Conservation (phyloP, 78 protist genomes). For the Dictyostelium intermedium region DNA sequence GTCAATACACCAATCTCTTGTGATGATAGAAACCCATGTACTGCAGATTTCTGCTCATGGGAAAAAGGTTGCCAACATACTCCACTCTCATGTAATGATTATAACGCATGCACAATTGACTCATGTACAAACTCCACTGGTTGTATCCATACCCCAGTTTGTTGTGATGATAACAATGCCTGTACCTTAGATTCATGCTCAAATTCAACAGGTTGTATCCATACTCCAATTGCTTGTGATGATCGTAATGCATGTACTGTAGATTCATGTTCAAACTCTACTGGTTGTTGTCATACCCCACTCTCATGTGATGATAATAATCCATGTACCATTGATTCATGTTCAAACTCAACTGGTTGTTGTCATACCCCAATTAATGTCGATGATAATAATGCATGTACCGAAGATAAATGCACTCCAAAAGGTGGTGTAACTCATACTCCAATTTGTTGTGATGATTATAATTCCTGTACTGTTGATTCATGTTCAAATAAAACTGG, state of each 20-base stretch:
- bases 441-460: too few species aligned
- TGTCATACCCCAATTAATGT: too few species aligned
- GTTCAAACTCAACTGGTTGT: too few species aligned
- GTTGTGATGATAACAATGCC: not conserved
- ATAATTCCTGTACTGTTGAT: too few species aligned
- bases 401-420: not conserved
- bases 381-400: not conserved
- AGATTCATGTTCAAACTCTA: constrained; percentile 38
- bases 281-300: constrained; percentile 22
- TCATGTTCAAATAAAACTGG: too few species aligned
- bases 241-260: constrained; percentile 11
- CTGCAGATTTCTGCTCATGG: constrained; percentile 11
- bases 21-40: constrained; percentile 36
- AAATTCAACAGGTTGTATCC: not conserved
- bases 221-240: not conserved
- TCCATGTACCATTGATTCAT: too few species aligned
- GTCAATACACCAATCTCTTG: not conserved
- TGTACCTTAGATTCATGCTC: constrained; percentile 10
- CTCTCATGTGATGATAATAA: too few species aligned
- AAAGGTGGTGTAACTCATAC: not conserved
- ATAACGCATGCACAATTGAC: constrained; percentile 9
- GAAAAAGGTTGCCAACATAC: not conserved
- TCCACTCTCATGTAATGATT: constrained; percentile 1
- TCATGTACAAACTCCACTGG: not conserved
- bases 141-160: constrained; percentile 9